Evolutionary conservation across 805 yeast species (phyloP), one percentile per base, ranked within the genome.

Genomic region (Ogataea henricii): DNA sequence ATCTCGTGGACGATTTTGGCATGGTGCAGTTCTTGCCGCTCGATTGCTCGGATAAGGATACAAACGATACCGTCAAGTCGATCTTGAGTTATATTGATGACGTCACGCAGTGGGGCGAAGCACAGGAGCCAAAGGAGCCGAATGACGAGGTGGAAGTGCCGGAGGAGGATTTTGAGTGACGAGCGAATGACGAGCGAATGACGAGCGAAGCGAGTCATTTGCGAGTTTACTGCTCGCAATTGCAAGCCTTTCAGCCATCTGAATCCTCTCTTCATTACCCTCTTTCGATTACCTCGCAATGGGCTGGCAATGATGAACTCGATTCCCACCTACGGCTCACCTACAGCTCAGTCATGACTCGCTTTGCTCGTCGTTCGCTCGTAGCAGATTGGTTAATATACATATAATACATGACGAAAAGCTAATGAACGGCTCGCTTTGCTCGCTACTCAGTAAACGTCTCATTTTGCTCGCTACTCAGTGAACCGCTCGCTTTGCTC

Each of bases 11-110:
- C 63, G 99, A 94, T 60, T 94, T 94, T 65, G 99, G 99, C 6
- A 94, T 94, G 99, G 97, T 94, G 2, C 97, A 94, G 64, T 94
- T 90, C 62, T 70, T 94, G 55, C 98, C 99, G 0, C 74, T 94
- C 53, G 95, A 90, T 62, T 78, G 83, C 55, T 66, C 74, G 23
- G 74, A 75, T 58, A 65, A 64, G 44, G 82, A 89, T 8, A 85
- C 83, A 39, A 78, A 81, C 50, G 82, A 89, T 40, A 79, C 89
- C 40, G 85, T 94, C 18, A 81, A 85, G 10, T 84, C 90, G 0
- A 92, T 94, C 46, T 73, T 94, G 55, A 86, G 96, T 62, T 90
- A 90, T 64, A 87, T 94, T 18, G 99, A 94, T 63, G 99, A 94
- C 65, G 86, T 92, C 23, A 94, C 99, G 0, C 99, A 94, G 64